A percentile compares a stretch with the other conserved stretches of the same genome.
Conservation (phyloP, 306 rosid species). For the Fragaria ananassa region DNA sequence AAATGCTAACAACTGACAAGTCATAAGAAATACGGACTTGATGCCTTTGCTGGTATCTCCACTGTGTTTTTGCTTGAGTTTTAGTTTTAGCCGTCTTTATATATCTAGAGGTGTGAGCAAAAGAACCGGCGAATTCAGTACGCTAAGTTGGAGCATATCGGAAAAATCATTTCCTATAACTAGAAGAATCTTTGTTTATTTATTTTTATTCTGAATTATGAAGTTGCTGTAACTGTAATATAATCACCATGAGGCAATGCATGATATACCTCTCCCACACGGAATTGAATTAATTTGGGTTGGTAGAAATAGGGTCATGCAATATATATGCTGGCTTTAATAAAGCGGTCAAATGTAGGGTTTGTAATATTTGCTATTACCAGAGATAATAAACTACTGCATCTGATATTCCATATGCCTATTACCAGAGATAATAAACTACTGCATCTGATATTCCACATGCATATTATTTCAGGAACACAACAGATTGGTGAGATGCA, state of each 20-base stretch:
- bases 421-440: neutral
- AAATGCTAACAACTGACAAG: neutral
- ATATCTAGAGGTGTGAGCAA: neutral
- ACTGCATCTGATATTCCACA: neutral
- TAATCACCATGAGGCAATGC: constrained; percentile 8
- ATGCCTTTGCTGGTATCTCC: neutral
- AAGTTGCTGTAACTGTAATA: neutral
- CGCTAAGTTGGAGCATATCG: neutral
- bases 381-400: neutral
- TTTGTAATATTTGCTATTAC: neutral
- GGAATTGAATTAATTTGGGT: neutral
- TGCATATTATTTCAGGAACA: neutral
- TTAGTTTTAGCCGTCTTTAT: neutral
- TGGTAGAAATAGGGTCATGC: neutral
- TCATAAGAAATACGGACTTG: neutral
- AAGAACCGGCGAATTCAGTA: neutral
- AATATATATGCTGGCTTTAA: neutral
- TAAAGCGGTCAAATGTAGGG: neutral
- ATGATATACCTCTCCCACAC: neutral
- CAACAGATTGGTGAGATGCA: neutral
- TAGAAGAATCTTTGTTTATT: too few relatives aligned
- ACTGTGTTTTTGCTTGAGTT: neutral
- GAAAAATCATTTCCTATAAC: neutral
- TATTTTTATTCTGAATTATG: neutral
- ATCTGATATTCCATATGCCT: neutral